These are phyloP conservation scores for Ambrosia hybrid DNA, from an alignment of 140 eudicot species.

Conservation along the genomic window DNA sequence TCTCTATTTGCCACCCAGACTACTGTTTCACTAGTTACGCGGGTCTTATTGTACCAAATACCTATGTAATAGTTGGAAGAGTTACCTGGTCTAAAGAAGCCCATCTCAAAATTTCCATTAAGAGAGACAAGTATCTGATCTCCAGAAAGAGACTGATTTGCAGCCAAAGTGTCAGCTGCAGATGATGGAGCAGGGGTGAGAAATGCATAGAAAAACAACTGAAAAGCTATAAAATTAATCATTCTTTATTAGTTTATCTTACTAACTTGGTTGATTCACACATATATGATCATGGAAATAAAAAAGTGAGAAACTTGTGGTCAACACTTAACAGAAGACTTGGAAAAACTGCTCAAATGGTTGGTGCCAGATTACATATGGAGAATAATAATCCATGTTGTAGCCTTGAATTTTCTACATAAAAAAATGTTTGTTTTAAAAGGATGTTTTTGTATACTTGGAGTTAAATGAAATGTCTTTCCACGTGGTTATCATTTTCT, in stretches of 20 bases:
- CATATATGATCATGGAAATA: neutral
- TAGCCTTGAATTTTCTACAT: neutral
- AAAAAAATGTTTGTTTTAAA: too few species aligned
- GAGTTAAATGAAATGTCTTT: too few species aligned
- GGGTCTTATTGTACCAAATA: conserved; percentile 38
- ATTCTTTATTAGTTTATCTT: conserved; percentile 1
- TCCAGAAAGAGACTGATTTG: conserved; percentile 42
- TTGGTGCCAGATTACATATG: conserved; percentile 34
- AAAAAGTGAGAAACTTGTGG: neutral
- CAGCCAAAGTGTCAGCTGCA: conserved; percentile 36
- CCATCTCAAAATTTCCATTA: conserved; percentile 25
- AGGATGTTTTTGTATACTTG: too few species aligned
- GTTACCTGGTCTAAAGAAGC: conserved; percentile 33
- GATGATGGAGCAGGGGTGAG: neutral
- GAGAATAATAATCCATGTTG: neutral
- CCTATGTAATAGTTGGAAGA: conserved; percentile 43
- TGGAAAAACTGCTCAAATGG: neutral
- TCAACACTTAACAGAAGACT: neutral
- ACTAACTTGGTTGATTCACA: neutral
- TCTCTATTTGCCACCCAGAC: conserved; percentile 77
- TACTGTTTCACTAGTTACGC: conserved; percentile 1
- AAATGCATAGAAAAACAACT: neutral
- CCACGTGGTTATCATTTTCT: too few species aligned
- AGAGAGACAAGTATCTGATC: conserved; percentile 36
- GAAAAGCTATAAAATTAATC: neutral